Conservation (phyloP, 2,329 filamentous ascomycete species). For the Endoconidiophora polonica region DNA sequence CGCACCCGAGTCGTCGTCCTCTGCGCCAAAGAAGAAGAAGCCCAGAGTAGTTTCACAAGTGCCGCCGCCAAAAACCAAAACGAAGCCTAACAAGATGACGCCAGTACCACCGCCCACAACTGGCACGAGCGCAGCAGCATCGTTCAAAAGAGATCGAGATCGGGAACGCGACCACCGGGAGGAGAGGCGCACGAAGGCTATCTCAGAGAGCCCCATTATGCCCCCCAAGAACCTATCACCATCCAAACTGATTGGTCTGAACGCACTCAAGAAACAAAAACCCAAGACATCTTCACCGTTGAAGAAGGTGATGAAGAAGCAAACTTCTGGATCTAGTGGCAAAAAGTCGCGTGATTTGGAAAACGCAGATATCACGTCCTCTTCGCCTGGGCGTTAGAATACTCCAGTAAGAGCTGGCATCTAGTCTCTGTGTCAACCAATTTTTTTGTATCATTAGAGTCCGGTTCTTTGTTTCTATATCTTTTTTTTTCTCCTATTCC, state of each 20-base stretch:
- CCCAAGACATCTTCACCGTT: conserved; percentile 12
- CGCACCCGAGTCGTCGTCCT: conserved; percentile 16
- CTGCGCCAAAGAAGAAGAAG: conserved; percentile 42
- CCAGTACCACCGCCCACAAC: conserved; percentile 11
- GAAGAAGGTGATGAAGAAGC: conserved; percentile 19
- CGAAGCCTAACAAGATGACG: conserved; percentile 31
- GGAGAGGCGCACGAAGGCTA: conserved; percentile 21
- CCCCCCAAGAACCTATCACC: conserved; percentile 25
- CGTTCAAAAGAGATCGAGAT: conserved; percentile 40
- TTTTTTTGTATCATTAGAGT: too few species aligned
- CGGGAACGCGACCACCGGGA: conserved; percentile 28
- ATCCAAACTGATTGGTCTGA: neutral
- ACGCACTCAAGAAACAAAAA: conserved; percentile 27
- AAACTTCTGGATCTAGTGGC: conserved; percentile 17
- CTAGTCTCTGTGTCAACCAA: too few species aligned
- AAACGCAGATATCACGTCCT: conserved; percentile 39
- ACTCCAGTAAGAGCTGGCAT: too few species aligned
- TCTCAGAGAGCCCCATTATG: conserved; percentile 17
- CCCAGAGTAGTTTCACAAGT: conserved; percentile 26
- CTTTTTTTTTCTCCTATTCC: neutral
- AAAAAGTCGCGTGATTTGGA: conserved; percentile 33
- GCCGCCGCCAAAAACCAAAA: conserved; percentile 26
- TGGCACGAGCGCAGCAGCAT: neutral
- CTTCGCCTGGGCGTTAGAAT: conserved; percentile 24
- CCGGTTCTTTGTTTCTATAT: neutral